Conservation (phyloP, 495 filamentous ascomycete species). For the Tetracladium marchalianum region DNA sequence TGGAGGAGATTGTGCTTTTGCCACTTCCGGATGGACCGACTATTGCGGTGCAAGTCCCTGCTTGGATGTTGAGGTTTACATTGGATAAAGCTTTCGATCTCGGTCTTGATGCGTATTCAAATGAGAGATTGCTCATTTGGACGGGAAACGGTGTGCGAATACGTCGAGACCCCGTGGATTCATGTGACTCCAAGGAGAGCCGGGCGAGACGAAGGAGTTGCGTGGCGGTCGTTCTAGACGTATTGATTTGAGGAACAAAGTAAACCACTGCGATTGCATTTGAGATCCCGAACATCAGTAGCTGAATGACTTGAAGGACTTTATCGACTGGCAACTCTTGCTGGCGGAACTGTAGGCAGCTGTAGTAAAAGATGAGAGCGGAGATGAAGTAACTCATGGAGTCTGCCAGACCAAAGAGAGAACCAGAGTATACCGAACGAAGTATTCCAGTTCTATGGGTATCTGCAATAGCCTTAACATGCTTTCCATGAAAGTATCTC, state of each 20-base stretch:
- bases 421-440: conserved; percentile 52
- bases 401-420: conserved; percentile 69
- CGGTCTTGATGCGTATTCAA: conserved; percentile 57
- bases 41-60: conserved; percentile 58
- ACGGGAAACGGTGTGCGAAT: conserved; percentile 49
- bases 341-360: conserved; percentile 47
- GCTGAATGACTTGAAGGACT: conserved; percentile 66
- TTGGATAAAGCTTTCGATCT: conserved; percentile 43
- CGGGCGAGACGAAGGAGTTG: conserved; percentile 63
- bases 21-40: conserved; percentile 80
- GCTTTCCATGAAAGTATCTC: conserved; percentile 58
- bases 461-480: conserved; percentile 35
- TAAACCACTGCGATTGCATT: conserved; percentile 57
- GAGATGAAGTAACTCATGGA: conserved; percentile 59
- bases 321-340: conserved; percentile 37
- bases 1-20: conserved; percentile 74
- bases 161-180: conserved; percentile 38
- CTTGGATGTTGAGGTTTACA: conserved; percentile 48
- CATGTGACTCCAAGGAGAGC: conserved; percentile 51
- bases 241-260: conserved; percentile 72
- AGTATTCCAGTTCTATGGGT: conserved; percentile 47
- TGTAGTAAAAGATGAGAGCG: conserved; percentile 82
- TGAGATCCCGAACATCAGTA: conserved; percentile 73
- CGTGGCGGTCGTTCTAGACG: conserved; percentile 59
- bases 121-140: conserved; percentile 45